A percentile compares a stretch with the other conserved stretches of the same genome.
Conservation (phyloP, 768 basidiomycete genomes). For the Phanerochaete sordida region DNA sequence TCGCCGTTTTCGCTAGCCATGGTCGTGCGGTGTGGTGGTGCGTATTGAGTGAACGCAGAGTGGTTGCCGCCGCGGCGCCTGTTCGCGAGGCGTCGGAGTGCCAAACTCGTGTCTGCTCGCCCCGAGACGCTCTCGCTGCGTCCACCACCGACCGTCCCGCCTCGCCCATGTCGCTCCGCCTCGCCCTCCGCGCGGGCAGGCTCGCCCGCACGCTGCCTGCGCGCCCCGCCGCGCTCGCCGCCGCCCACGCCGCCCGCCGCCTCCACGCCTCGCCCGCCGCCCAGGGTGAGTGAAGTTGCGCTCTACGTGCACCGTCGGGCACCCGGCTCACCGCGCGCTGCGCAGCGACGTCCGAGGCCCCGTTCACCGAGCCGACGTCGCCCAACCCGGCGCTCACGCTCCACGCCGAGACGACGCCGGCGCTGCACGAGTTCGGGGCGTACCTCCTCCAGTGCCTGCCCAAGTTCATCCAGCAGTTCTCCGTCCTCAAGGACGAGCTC, state of each 20-base stretch:
- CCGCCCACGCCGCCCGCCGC: constrained; percentile 30
- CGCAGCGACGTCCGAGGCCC: constrained; percentile 57
- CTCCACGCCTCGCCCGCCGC: constrained; percentile 37
- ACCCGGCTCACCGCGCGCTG: too few species aligned
- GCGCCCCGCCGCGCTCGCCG: constrained; percentile 25
- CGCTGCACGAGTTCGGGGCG: constrained; percentile 88
- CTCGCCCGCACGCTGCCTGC: constrained; percentile 38
- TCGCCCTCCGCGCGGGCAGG: constrained; percentile 41
- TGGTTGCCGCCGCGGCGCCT: constrained; percentile 2
- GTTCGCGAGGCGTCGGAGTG: constrained; percentile 11
- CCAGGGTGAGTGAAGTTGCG: constrained; percentile 39
- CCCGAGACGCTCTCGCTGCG: constrained; percentile 6
- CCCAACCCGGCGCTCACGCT: constrained; percentile 77
- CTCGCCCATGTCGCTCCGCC: constrained; percentile 42
- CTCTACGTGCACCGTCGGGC: background rate
- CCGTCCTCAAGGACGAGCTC: constrained; percentile 93
- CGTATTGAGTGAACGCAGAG: background rate
- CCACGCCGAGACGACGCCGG: constrained; percentile 69
- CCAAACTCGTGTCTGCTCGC: constrained; percentile 3
- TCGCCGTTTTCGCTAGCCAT: constrained; percentile 14
- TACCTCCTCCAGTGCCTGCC: constrained; percentile 92
- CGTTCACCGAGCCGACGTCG: constrained; percentile 88
- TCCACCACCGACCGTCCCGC: background rate
- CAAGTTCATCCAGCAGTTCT: constrained; percentile 98
- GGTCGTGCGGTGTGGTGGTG: background rate